phyloP scores from a whole-genome alignment of 1,139 yeast genomes.

The Blastobotrys proliferans region DNA sequence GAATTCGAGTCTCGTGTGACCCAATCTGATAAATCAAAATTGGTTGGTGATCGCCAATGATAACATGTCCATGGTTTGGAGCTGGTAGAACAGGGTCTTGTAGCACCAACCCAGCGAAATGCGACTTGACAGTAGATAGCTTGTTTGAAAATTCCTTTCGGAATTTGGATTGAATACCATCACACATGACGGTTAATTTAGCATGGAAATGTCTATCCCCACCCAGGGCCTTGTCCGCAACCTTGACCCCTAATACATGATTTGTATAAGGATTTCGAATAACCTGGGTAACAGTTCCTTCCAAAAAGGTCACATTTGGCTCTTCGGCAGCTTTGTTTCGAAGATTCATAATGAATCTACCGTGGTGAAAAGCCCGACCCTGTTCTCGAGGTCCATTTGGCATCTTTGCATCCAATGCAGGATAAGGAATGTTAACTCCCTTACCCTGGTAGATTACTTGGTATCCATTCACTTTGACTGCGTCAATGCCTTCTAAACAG shows the following conservation, averaged over 20 bases:
- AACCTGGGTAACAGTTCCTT: conserved; percentile 73
- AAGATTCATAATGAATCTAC: conserved; percentile 74
- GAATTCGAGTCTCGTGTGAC: conserved; percentile 74
- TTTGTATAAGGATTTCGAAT: conserved; percentile 48
- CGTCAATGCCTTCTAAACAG: conserved; percentile 77
- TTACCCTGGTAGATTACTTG: conserved; percentile 63
- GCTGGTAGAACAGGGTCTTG: conserved; percentile 68
- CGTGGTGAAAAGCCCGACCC: conserved; percentile 86
- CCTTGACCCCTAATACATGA: conserved; percentile 63
- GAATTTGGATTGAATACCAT: conserved; percentile 92
- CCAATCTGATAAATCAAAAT: conserved; percentile 83
- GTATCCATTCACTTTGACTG: conserved; percentile 75
- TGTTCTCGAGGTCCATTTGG: conserved; percentile 43
- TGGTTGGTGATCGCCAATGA: conserved; percentile 84
- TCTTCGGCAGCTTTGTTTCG: conserved; percentile 67
- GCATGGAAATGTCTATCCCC: conserved; percentile 44
- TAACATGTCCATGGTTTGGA: conserved; percentile 81
- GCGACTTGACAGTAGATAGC: conserved; percentile 68
- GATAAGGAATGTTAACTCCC: conserved; percentile 62
- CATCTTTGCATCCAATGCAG: conserved; percentile 34
- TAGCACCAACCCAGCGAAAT: conserved; percentile 81
- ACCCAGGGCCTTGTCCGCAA: conserved; percentile 26
- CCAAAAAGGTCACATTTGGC: conserved; percentile 60
- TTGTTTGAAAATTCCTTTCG: conserved; percentile 64
- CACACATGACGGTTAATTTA: conserved; percentile 73